Evolutionary conservation across 164 flowering plant species (phyloP).

Genomic region (Vitis cinerea): DNA sequence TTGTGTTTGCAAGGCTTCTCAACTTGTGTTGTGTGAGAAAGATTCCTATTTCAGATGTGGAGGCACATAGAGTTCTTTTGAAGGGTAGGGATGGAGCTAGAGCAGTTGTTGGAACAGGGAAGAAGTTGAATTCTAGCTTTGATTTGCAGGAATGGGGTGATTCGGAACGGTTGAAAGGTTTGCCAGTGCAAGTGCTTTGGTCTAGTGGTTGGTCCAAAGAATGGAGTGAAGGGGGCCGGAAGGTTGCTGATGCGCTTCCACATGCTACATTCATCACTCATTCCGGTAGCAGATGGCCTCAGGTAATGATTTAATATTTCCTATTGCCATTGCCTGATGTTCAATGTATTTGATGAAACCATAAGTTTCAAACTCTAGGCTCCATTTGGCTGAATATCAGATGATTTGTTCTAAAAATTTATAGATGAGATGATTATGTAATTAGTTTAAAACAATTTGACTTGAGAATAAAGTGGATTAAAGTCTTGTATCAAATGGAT

Average conservation of each 20-base stretch:
- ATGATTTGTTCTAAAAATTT: not conserved
- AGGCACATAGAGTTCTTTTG: conserved; percentile 73
- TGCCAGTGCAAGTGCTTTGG: conserved; percentile 85
- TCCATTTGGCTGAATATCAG: too few species aligned
- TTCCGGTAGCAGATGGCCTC: conserved; percentile 92
- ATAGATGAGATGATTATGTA: not conserved
- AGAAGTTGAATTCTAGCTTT: conserved; percentile 70
- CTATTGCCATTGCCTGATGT: not conserved
- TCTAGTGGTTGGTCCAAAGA: conserved; percentile 65
- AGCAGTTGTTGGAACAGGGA: conserved; percentile 58
- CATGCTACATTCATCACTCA: conserved; percentile 57
- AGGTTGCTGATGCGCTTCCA: conserved; percentile 61
- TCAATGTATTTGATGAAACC: not conserved
- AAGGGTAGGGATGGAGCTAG: conserved; percentile 63
- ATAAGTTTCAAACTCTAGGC: not conserved
- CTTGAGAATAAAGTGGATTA: too few species aligned
- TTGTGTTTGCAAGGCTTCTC: conserved; percentile 41
- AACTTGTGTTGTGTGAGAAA: conserved; percentile 50
- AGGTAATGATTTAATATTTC: conserved; percentile 42
- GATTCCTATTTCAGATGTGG: conserved; percentile 33
- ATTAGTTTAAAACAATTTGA: not conserved
- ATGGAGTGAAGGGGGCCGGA: conserved; percentile 69
- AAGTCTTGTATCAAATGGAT: too few species aligned
- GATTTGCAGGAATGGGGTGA: conserved; percentile 76
- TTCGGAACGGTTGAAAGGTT: conserved; percentile 45